Evolutionary conservation across 257 asterid species (phyloP).

Genomic region (Solanum infundibuliforme): DNA sequence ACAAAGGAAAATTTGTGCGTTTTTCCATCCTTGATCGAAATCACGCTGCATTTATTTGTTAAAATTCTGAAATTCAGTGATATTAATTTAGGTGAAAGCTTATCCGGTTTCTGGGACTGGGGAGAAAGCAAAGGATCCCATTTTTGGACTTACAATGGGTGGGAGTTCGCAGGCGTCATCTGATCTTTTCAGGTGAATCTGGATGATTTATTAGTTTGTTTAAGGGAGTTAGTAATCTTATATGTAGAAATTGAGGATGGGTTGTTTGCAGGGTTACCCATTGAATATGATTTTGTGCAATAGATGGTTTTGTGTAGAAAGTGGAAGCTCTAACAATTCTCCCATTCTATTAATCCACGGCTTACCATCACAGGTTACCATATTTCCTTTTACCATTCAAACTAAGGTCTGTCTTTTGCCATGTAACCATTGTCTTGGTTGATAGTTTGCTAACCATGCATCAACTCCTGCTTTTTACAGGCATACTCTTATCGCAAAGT

Average conservation of each 20-base stretch:
- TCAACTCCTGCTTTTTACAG: slow-evolving; percentile 27
- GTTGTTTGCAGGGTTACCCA: slow-evolving; percentile 75
- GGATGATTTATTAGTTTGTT: neutral
- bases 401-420: neutral
- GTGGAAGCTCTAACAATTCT: slow-evolving; percentile 51
- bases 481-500: slow-evolving; percentile 88
- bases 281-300: slow-evolving; percentile 49
- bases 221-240: slow-evolving; percentile 10
- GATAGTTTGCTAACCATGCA: neutral
- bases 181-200: slow-evolving; percentile 65
- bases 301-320: slow-evolving; percentile 92
- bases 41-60: neutral
- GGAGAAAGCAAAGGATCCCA: slow-evolving; percentile 83
- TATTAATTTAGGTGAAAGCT: slow-evolving; percentile 56
- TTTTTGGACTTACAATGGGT: slow-evolving; percentile 79
- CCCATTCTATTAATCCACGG: slow-evolving; percentile 71
- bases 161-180: slow-evolving; percentile 66
- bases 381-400: neutral
- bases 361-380: slow-evolving; percentile 74
- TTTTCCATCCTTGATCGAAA: neutral
- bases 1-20: slow-evolving; percentile 64
- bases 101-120: slow-evolving; percentile 74
- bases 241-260: slow-evolving; percentile 52
- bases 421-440: neutral
- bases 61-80: neutral